phyloP scores from a whole-genome alignment of 495 filamentous ascomycete genomes.

The Geopyxis carbonaria region DNA sequence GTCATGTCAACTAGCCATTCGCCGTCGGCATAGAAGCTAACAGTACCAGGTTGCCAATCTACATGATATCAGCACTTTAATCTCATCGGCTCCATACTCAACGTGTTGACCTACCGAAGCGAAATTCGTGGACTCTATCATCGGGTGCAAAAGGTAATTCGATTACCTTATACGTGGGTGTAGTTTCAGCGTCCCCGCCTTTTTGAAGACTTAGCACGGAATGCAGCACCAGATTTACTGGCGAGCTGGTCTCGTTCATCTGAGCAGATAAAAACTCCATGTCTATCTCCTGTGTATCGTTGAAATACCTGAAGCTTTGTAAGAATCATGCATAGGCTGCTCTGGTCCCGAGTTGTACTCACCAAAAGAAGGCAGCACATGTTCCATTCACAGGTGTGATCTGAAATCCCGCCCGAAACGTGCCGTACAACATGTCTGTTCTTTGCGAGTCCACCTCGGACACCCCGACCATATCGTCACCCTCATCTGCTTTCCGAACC shows the following conservation, averaged over 20 bases:
- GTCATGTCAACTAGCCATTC: slow-evolving; percentile 37
- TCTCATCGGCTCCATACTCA: no score
- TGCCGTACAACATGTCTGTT: slow-evolving; percentile 46
- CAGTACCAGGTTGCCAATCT: slow-evolving; percentile 44
- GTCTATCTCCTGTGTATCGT: slow-evolving; percentile 66
- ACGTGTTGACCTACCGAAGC: slow-evolving; percentile 31
- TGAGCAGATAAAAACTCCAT: slow-evolving; percentile 54
- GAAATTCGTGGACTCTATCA: slow-evolving; percentile 50
- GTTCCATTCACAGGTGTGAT: slow-evolving; percentile 41
- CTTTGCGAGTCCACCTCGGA: slow-evolving; percentile 43
- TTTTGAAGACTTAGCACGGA: slow-evolving; percentile 35
- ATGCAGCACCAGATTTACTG: slow-evolving; percentile 57
- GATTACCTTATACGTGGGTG: slow-evolving; percentile 36
- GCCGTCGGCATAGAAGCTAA: slow-evolving; percentile 51
- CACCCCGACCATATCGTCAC: slow-evolving; percentile 37
- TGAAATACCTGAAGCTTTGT: slow-evolving; percentile 34
- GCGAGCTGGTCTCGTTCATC: slow-evolving; percentile 36
- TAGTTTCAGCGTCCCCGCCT: slow-evolving; percentile 41
- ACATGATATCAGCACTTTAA: slow-evolving; percentile 1
- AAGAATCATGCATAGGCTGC: not conserved
- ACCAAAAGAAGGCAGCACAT: slow-evolving; percentile 67
- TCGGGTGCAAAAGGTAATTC: slow-evolving; percentile 46
- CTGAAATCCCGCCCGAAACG: slow-evolving; percentile 49
- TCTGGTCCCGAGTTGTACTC: slow-evolving; percentile 16
- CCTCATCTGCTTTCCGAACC: slow-evolving; percentile 32